Conservation (phyloP, 257 asterid genomes). For the Leonotis leonurus region DNA sequence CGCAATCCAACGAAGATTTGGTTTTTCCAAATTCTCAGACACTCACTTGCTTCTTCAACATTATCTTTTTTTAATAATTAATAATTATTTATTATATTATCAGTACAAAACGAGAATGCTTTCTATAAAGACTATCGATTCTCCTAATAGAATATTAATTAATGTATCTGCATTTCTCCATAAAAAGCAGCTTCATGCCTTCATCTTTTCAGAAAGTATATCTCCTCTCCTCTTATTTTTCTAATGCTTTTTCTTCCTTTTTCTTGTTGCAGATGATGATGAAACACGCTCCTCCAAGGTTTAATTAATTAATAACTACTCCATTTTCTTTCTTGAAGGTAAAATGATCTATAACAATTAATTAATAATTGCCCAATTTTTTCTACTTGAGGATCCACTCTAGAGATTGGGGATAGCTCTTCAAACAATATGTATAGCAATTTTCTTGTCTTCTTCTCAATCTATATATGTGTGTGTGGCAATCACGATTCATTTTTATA, state of each 20-base stretch:
- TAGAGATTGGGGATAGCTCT: no score
- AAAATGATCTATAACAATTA: no score
- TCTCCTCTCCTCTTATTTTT: not conserved
- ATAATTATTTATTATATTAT: not conserved
- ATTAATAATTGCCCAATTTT: no score
- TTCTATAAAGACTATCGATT: not conserved
- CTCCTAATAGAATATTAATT: not conserved
- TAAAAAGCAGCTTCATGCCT: constrained; percentile 5
- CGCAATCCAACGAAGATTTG: constrained; percentile 42
- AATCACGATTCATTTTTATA: no score
- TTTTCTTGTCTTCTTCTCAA: no score
- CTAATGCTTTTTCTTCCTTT: not conserved
- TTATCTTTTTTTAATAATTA: not conserved
- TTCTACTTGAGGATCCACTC: no score
- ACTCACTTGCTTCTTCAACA: not conserved
- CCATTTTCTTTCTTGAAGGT: no score
- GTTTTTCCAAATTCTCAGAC: constrained; percentile 14
- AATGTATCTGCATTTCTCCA: constrained; percentile 6
- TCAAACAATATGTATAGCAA: no score
- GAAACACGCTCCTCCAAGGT: constrained; percentile 6
- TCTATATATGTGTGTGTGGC: no score
- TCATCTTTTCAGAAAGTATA: not conserved
- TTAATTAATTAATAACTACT: no score
- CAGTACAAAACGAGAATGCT: not conserved
- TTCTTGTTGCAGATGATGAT: not conserved